A percentile compares a stretch with the other conserved stretches of the same genome.
Evolutionary conservation across 2,329 filamentous ascomycete genomes (phyloP).

Genomic region (Apiospora koreana): DNA sequence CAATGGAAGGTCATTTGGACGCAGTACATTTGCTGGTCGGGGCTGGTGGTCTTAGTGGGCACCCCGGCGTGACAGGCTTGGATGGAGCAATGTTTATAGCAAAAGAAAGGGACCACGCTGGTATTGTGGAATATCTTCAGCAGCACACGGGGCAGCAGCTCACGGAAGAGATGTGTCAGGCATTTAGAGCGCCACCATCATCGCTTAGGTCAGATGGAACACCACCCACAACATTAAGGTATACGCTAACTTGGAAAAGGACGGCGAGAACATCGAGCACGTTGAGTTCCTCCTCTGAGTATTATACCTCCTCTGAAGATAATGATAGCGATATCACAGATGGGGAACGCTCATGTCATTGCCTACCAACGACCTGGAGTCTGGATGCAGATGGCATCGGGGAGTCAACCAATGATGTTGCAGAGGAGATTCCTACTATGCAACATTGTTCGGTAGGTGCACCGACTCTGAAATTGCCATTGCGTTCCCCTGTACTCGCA

Average conservation of each 20-base stretch:
- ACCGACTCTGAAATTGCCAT: constrained; percentile 24
- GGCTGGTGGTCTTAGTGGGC: not conserved
- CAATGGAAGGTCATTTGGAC: not conserved
- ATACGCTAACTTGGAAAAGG: not conserved
- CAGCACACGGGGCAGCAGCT: not conserved
- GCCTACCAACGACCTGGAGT: not conserved
- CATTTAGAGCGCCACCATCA: not conserved
- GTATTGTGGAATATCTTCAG: not conserved
- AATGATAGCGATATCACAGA: not conserved
- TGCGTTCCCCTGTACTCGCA: constrained; percentile 30
- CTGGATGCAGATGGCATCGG: not conserved
- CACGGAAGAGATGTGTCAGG: not conserved
- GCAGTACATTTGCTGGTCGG: not conserved
- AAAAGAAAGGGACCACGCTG: no score
- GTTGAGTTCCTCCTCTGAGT: not conserved
- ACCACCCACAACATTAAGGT: not conserved
- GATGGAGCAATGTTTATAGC: not conserved
- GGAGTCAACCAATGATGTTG: not conserved
- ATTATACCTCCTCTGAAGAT: no score
- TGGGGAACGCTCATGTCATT: not conserved
- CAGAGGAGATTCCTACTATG: not conserved
- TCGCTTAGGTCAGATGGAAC: not conserved
- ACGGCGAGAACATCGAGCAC: no score
- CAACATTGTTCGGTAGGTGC: constrained; percentile 17
- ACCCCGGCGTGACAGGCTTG: not conserved